Evolutionary conservation across 768 basidiomycete genomes (phyloP).

Genomic region (Pisolithus tinctorius): DNA sequence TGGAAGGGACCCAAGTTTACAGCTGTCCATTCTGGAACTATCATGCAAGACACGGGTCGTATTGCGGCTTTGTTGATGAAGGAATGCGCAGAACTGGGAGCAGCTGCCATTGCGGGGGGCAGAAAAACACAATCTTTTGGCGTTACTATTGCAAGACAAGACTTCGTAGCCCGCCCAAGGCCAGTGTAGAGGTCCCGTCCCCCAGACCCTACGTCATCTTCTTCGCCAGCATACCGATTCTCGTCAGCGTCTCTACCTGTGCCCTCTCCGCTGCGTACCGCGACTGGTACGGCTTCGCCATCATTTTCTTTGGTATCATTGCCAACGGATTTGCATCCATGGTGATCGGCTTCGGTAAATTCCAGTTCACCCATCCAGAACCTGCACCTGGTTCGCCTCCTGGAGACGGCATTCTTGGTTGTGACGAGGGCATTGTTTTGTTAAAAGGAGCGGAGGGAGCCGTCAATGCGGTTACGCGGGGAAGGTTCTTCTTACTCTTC

Average conservation of each 20-base stretch:
- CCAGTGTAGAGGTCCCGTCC: neutral
- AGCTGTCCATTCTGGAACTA: constrained; percentile 21
- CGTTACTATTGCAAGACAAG: constrained; percentile 17
- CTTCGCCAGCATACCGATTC: constrained; percentile 16
- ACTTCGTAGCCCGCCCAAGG: constrained; percentile 1
- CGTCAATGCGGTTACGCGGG: constrained; percentile 25
- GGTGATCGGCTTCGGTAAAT: constrained; percentile 19
- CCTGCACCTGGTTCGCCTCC: constrained; percentile 14
- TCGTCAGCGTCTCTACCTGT: constrained; percentile 17
- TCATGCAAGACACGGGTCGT: constrained; percentile 21
- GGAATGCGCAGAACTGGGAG: constrained; percentile 9
- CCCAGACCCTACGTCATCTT: constrained; percentile 3
- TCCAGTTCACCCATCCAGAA: constrained; percentile 9
- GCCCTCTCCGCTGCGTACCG: constrained; percentile 14
- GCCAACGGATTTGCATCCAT: constrained; percentile 21
- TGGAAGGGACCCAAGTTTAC: constrained; percentile 21
- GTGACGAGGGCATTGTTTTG: constrained; percentile 17
- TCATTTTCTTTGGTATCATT: constrained; percentile 27
- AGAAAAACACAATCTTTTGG: constrained; percentile 8
- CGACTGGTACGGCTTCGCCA: constrained; percentile 26
- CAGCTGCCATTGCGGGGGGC: neutral
- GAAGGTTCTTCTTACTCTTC: constrained; percentile 18
- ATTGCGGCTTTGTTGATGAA: constrained; percentile 20
- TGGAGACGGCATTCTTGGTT: constrained; percentile 22
- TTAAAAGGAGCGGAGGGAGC: constrained; percentile 22